Evolutionary conservation across 176 grass and related monocot species (phyloP), one percentile per base, ranked within the genome.

Genomic region (Urochloa ruziziensis): DNA sequence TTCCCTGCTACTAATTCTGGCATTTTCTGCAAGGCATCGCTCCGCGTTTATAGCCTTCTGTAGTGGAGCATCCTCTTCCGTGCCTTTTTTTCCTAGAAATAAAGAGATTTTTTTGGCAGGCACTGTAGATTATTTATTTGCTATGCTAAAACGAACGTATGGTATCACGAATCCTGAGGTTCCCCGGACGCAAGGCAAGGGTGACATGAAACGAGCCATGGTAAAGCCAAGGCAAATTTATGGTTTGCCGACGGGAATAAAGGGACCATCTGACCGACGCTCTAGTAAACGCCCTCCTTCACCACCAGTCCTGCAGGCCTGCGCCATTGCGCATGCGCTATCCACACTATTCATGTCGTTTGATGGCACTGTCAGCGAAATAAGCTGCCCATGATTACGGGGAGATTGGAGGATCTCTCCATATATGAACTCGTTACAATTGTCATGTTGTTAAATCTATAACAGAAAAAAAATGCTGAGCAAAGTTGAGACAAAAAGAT

Each of bases 361-460:
- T 74, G 4, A 27, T 68, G 44, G 35, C 23, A 57, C 53, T 17
- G 14, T 72, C 19, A 34, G 36, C 69, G n/a, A 8, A 30, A 67
- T 43, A 67, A 37, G 39, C 18, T 6, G 24, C 73, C 63, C 60
- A 21, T 67, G 39, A 77, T 84, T 67, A 57, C 35, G 51, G 21
- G 10, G 27, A 59, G 73, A 56, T 47, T 10, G 27, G n/a, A 10
- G 21, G 52, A 48, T n/a, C n/a, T n/a, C n/a, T n/a, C n/a, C n/a
- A n/a, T n/a, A n/a, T n/a, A n/a, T n/a, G n/a, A n/a, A n/a, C 40
- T 64, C 27, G 4, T 28, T 32, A 61, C 77, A 67, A 43, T 77
- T 56, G 56, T 47, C 23, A 62, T 70, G 49, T 46, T 75, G 52
- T 71, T 28, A 9, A 4, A 62, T 87, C 37, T 87, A 70, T 82